A percentile compares a stretch with the other conserved stretches of the same genome.
Evolutionary conservation across 2,329 filamentous ascomycete species (phyloP).

Genomic region (Microdochium paspali): DNA sequence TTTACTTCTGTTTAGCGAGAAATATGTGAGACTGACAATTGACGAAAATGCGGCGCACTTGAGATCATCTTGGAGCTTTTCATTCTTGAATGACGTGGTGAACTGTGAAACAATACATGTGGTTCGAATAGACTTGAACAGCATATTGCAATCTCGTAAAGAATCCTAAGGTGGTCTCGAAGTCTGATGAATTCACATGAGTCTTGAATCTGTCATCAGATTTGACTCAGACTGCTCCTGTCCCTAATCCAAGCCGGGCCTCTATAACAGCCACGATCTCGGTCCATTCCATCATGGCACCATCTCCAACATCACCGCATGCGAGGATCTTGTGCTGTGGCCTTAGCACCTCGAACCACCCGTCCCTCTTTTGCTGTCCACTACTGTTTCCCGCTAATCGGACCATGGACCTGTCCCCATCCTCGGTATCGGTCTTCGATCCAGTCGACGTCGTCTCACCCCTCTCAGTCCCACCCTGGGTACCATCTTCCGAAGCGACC

Average conservation of each 20-base stretch:
- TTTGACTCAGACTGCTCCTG: neutral
- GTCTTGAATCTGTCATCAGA: neutral
- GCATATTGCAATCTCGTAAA: no score
- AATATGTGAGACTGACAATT: no score
- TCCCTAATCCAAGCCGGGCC: constrained; percentile 29
- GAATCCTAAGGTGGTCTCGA: neutral
- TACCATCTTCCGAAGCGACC: constrained; percentile 11
- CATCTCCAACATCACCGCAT: constrained; percentile 74
- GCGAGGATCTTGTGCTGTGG: constrained; percentile 72
- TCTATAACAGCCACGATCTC: constrained; percentile 62
- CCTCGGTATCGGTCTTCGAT: constrained; percentile 2
- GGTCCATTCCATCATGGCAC: constrained; percentile 76
- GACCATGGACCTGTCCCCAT: constrained; percentile 7
- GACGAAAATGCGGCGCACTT: no score
- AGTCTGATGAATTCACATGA: neutral
- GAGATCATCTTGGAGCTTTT: no score
- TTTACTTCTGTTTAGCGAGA: no score
- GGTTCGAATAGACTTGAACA: no score
- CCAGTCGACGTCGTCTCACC: neutral
- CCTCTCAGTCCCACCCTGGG: neutral
- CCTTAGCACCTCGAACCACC: constrained; percentile 61
- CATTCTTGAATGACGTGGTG: no score
- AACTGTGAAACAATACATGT: no score
- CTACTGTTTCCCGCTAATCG: neutral
- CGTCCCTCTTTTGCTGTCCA: constrained; percentile 13